These are phyloP conservation scores for Candida sp. DNA, from an alignment of 1,139 yeast species.

Conservation along the genomic window DNA sequence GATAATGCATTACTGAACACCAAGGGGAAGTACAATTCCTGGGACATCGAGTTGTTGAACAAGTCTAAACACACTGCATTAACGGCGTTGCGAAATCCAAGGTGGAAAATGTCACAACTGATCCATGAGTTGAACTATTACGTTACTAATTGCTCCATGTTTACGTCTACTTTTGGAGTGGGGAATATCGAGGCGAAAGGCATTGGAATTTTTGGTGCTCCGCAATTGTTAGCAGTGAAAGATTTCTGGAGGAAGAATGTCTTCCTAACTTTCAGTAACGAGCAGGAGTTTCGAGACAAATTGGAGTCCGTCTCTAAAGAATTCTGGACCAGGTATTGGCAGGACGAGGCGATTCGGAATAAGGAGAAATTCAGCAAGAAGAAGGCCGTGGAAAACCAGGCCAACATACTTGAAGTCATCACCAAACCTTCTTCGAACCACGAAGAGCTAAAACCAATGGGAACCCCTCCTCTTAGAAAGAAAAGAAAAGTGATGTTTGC, in stretches of 20 bases:
- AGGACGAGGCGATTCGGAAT: conserved; percentile 37
- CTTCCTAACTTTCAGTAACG: conserved; percentile 34
- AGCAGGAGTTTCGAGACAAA: conserved; percentile 27
- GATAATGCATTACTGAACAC: conserved; percentile 38
- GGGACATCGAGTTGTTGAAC: conserved; percentile 44
- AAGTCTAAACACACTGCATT: conserved; percentile 48
- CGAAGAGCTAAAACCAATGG: not conserved
- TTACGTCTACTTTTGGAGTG: conserved; percentile 45
- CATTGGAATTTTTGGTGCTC: conserved; percentile 58
- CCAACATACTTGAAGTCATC: conserved; percentile 12
- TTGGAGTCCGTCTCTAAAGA: conserved; percentile 34
- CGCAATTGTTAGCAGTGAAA: conserved; percentile 58
- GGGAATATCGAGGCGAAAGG: conserved; percentile 33
- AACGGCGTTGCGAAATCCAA: conserved; percentile 50
- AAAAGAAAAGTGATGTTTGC: conserved; percentile 4
- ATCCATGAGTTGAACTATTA: conserved; percentile 70
- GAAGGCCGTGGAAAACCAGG: conserved; percentile 22
- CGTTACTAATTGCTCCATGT: conserved; percentile 43
- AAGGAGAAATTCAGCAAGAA: conserved; percentile 32
- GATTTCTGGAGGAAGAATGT: conserved; percentile 58
- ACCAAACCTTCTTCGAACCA: conserved; percentile 13
- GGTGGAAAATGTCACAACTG: conserved; percentile 60
- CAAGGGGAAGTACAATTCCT: conserved; percentile 35
- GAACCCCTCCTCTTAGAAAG: not conserved
- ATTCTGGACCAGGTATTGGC: conserved; percentile 62